phyloP scores from a whole-genome alignment of 208 protist species.

The Wallacemonas sp. region DNA sequence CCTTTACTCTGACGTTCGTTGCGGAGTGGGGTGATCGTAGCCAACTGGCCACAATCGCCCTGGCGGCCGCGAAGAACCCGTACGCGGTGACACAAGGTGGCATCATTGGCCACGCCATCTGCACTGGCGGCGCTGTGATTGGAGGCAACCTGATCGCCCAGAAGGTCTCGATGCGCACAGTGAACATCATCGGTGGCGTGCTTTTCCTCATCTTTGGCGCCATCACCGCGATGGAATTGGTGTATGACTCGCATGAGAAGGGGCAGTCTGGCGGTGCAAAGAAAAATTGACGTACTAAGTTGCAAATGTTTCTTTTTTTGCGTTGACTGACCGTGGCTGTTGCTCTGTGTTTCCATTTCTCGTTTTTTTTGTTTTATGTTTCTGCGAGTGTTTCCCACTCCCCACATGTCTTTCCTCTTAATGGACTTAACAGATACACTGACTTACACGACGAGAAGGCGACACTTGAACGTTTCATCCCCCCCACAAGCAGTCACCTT shows the following conservation, averaged over 20 bases:
- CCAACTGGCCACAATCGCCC: slow-evolving; percentile 95
- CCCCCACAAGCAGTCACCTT: too few relatives aligned
- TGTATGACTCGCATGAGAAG: slow-evolving; percentile 34
- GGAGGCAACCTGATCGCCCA: slow-evolving; percentile 85
- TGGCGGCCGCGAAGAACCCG: slow-evolving; percentile 92
- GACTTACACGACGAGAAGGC: too few relatives aligned
- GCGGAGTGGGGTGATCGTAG: slow-evolving; percentile 98
- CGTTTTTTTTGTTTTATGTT: slow-evolving; percentile 19
- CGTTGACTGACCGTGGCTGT: too few relatives aligned
- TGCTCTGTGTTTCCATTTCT: not conserved
- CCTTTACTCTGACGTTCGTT: slow-evolving; percentile 96
- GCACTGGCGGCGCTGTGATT: slow-evolving; percentile 93
- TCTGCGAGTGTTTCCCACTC: too few relatives aligned
- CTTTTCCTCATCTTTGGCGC: slow-evolving; percentile 85
- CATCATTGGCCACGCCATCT: slow-evolving; percentile 93
- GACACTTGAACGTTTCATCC: too few relatives aligned
- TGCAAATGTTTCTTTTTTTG: too few relatives aligned
- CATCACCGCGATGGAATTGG: slow-evolving; percentile 61
- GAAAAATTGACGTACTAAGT: too few relatives aligned
- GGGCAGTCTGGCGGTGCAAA: too few relatives aligned
- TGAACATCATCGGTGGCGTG: slow-evolving; percentile 77
- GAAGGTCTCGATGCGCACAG: slow-evolving; percentile 71
- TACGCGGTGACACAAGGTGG: slow-evolving; percentile 94
- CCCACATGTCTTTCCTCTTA: too few relatives aligned
- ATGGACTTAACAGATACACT: too few relatives aligned